A percentile compares a stretch with the other conserved stretches of the same genome.
Conservation (phyloP, 805 yeast species). For the Pichia gijzeniarum region DNA sequence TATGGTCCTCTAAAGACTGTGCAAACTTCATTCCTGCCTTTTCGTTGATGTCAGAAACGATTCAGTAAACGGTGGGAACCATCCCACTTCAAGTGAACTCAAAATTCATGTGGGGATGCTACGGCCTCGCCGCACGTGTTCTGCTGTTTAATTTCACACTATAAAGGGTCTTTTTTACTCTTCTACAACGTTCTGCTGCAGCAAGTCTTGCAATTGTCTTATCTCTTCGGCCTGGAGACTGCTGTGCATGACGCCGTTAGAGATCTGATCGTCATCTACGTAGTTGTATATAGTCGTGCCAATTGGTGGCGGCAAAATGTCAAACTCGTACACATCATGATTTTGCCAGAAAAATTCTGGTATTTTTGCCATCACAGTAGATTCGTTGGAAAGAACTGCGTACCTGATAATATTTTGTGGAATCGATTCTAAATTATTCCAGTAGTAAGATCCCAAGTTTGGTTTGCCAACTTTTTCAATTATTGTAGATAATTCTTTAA, state of each 20-base stretch:
- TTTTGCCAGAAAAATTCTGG: conserved; percentile 57
- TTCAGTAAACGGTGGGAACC: no score
- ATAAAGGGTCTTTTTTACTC: no score
- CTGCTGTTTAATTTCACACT: not conserved
- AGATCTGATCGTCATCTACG: conserved; percentile 42
- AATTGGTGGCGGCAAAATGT: conserved; percentile 58
- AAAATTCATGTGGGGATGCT: no score
- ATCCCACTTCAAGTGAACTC: no score
- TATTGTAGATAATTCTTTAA: conserved; percentile 15
- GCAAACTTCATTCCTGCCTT: conserved; percentile 52
- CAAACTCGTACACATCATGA: conserved; percentile 62
- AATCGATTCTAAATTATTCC: conserved; percentile 29
- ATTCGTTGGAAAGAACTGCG: conserved; percentile 65
- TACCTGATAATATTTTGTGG: conserved; percentile 63
- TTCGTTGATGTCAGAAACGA: no score
- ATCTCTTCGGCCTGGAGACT: conserved; percentile 23
- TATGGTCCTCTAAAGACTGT: conserved; percentile 56
- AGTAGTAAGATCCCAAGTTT: conserved; percentile 13
- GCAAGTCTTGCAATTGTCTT: conserved; percentile 19
- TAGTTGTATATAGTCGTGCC: conserved; percentile 40
- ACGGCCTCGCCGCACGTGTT: conserved; percentile 1
- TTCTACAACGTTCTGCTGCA: conserved; percentile 13
- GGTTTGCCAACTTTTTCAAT: conserved; percentile 16
- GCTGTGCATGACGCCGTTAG: conserved; percentile 32
- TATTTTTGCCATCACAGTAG: conserved; percentile 60